Percentiles rank a stretch among this genome's conserved stretches.
These are phyloP conservation scores for Exophiala spinifera DNA, from an alignment of 2,329 filamentous ascomycete genomes.

Conservation along the genomic window DNA sequence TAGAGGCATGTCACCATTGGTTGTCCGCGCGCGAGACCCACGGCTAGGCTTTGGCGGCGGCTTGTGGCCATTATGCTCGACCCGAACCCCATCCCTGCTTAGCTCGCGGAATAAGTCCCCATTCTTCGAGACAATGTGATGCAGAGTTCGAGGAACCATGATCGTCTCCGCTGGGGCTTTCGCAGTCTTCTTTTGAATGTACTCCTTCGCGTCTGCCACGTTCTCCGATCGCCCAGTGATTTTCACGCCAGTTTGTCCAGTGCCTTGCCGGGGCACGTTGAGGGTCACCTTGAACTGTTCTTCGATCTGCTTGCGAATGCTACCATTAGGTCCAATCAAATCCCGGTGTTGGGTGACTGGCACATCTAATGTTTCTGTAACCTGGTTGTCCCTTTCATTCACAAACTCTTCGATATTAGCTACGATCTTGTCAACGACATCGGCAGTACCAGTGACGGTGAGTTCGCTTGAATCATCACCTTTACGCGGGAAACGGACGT, in stretches of 20 bases:
- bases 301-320: conserved; percentile 81
- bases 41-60: conserved; percentile 66
- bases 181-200: conserved; percentile 76
- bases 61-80: conserved; percentile 82
- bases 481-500: conserved; percentile 90
- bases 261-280: conserved; percentile 87
- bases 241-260: conserved; percentile 79
- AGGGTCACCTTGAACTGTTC: conserved; percentile 80
- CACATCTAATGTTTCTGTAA: conserved; percentile 74
- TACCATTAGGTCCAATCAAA: conserved; percentile 88
- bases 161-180: conserved; percentile 84
- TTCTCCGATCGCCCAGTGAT: conserved; percentile 73
- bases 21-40: conserved; percentile 41
- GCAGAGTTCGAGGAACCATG: conserved; percentile 75
- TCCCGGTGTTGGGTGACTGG: conserved; percentile 85
- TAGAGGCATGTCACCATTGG: conserved; percentile 67
- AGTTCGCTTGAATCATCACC: conserved; percentile 80
- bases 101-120: conserved; percentile 92
- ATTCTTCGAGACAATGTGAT: conserved; percentile 82
- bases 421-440: conserved; percentile 85
- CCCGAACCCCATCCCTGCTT: conserved; percentile 80
- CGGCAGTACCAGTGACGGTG: conserved; percentile 79
- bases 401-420: conserved; percentile 78
- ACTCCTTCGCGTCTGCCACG: conserved; percentile 81
- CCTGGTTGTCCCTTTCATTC: conserved; percentile 76